phyloP scores from a whole-genome alignment of 2,329 filamentous ascomycete genomes.

The Apiospora kogelbergensis region DNA sequence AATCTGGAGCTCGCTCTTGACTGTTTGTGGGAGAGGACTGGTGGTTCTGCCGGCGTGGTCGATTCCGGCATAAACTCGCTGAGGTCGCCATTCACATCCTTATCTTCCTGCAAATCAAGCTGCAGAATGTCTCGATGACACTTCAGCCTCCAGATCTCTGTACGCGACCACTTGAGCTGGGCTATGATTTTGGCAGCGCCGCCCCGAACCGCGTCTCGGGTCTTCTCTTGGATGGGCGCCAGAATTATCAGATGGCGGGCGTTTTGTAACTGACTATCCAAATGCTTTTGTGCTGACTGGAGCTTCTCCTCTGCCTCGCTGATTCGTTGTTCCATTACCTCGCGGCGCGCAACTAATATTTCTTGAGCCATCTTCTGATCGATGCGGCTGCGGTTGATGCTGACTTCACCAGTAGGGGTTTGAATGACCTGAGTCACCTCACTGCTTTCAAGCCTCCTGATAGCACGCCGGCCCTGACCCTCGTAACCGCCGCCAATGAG shows the following conservation, averaged over 20 bases:
- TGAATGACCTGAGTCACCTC: constrained; percentile 61
- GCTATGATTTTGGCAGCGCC: constrained; percentile 83
- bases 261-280: constrained; percentile 83
- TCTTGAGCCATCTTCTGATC: constrained; percentile 84
- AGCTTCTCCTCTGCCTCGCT: constrained; percentile 80
- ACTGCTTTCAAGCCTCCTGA: constrained; percentile 68
- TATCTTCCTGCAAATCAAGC: constrained; percentile 83
- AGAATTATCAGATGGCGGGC: constrained; percentile 86
- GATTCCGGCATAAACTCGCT: constrained; percentile 20
- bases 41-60: constrained; percentile 18
- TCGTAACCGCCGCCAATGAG: constrained; percentile 84
- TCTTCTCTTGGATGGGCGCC: constrained; percentile 87
- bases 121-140: constrained; percentile 88
- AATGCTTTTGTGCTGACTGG: constrained; percentile 67
- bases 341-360: constrained; percentile 76
- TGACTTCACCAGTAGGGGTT: constrained; percentile 71
- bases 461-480: constrained; percentile 71
- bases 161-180: constrained; percentile 89
- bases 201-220: constrained; percentile 80
- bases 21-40: constrained; percentile 27
- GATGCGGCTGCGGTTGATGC: constrained; percentile 70
- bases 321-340: constrained; percentile 83
- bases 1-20: constrained; percentile 35
- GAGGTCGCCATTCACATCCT: constrained; percentile 38
- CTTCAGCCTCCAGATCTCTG: constrained; percentile 89